phyloP scores from a whole-genome alignment of 2,329 filamentous ascomycete genomes.

The Nakataea oryzae region DNA sequence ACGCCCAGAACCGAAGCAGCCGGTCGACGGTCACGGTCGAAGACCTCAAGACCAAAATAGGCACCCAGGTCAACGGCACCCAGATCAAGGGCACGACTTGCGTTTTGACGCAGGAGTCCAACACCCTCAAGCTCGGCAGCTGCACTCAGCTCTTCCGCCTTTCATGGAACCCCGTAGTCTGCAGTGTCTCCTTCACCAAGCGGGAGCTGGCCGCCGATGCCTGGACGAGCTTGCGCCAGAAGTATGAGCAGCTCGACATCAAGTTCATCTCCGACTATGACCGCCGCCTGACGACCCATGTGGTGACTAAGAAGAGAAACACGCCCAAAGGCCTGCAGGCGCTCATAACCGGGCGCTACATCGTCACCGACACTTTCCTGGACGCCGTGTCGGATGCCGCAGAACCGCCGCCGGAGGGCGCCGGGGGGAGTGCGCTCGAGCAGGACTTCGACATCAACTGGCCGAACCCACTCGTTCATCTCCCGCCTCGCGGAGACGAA shows the following conservation, averaged over 20 bases:
- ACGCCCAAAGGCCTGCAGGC: constrained; percentile 80
- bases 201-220: constrained; percentile 60
- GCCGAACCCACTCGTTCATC: constrained; percentile 62
- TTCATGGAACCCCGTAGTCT: constrained; percentile 68
- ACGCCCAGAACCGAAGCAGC: constrained; percentile 55
- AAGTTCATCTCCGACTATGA: constrained; percentile 72
- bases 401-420: constrained; percentile 27
- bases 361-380: constrained; percentile 66
- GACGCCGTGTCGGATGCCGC: constrained; percentile 58
- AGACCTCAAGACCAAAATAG: constrained; percentile 76
- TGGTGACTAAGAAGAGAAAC: constrained; percentile 82
- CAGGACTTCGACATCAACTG: constrained; percentile 68
- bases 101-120: constrained; percentile 44
- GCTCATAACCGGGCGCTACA: constrained; percentile 67
- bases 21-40: constrained; percentile 61
- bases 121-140: constrained; percentile 62
- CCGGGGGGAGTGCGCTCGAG: constrained; percentile 50
- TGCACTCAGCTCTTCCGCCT: constrained; percentile 56
- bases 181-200: constrained; percentile 68
- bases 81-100: constrained; percentile 54
- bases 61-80: constrained; percentile 67
- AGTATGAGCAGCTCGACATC: constrained; percentile 77
- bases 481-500: constrained; percentile 69
- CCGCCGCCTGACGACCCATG: constrained; percentile 65
- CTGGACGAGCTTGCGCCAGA: constrained; percentile 48